A percentile compares a stretch with the other conserved stretches of the same genome.
phyloP scores from a whole-genome alignment of 805 yeast species.

The Candida piceae region DNA sequence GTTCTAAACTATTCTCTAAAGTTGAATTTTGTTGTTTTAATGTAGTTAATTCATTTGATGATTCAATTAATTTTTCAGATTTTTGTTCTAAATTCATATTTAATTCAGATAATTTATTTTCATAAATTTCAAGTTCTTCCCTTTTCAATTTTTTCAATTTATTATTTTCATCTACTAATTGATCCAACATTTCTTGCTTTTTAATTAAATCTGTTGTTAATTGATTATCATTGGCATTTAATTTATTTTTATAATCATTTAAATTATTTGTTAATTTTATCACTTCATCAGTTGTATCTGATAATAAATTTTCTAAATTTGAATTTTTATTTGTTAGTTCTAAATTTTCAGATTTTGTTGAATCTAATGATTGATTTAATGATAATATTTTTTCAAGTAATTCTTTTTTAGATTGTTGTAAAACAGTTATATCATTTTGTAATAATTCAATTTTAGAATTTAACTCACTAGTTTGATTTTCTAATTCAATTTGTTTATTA shows the following conservation, averaged over 20 bases:
- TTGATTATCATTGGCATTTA: conserved; percentile 1
- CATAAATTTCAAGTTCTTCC: conserved; percentile 2
- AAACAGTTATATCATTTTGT: conserved; percentile 3
- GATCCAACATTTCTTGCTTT: conserved; percentile 9
- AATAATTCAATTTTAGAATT: conserved; percentile 7
- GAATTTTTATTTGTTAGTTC: conserved; percentile 8
- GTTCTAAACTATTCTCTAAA: conserved; percentile 18
- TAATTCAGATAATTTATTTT: conserved; percentile 8
- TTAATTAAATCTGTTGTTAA: conserved; percentile 3
- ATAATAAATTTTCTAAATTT: conserved; percentile 3
- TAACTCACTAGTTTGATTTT: conserved; percentile 6
- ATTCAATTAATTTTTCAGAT: conserved; percentile 10
- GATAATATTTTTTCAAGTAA: not conserved
- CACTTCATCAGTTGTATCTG: conserved; percentile 4
- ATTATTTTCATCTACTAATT: conserved; percentile 6
- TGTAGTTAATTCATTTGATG: conserved; percentile 10
- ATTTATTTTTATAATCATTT: not conserved
- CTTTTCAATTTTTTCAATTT: conserved; percentile 3
- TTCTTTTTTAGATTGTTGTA: conserved; percentile 6
- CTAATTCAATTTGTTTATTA: conserved; percentile 7
- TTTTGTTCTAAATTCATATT: conserved; percentile 9
- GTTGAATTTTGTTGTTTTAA: conserved; percentile 10
- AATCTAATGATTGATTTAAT: conserved; percentile 6
- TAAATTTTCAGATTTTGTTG: conserved; percentile 6
- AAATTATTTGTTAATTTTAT: conserved; percentile 2